Evolutionary conservation across 2,329 filamentous ascomycete species (phyloP).

Genomic region (Penicillium brevicompactum): DNA sequence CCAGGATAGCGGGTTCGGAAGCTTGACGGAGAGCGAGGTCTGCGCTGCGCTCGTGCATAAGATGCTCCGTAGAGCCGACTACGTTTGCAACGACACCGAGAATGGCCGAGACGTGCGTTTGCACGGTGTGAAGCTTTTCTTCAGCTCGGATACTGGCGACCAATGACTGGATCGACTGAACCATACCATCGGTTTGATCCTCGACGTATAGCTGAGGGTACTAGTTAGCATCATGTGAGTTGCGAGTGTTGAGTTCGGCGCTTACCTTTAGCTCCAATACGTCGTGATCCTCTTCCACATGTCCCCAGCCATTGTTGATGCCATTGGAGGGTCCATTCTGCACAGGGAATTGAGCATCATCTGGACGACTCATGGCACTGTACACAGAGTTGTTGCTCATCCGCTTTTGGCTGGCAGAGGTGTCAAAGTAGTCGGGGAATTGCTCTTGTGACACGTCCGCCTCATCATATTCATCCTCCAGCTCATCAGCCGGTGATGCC

Average conservation of each 20-base stretch:
- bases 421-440: slow-evolving; percentile 66
- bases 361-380: slow-evolving; percentile 70
- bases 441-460: slow-evolving; percentile 65
- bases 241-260: background rate
- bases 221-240: slow-evolving; percentile 13
- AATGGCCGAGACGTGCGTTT: slow-evolving; percentile 71
- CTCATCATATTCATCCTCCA: slow-evolving; percentile 78
- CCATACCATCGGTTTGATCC: slow-evolving; percentile 76
- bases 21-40: slow-evolving; percentile 53
- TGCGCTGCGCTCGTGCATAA: slow-evolving; percentile 51
- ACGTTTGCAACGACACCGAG: slow-evolving; percentile 71
- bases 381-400: slow-evolving; percentile 72
- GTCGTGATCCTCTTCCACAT: slow-evolving; percentile 47
- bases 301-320: slow-evolving; percentile 41
- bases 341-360: slow-evolving; percentile 29
- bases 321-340: slow-evolving; percentile 36
- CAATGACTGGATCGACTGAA: slow-evolving; percentile 79
- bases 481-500: slow-evolving; percentile 70
- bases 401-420: slow-evolving; percentile 53
- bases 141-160: slow-evolving; percentile 71
- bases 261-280: slow-evolving; percentile 64
- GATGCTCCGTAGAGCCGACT: slow-evolving; percentile 64
- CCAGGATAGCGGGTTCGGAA: slow-evolving; percentile 43
- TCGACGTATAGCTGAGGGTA: slow-evolving; percentile 69
- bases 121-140: slow-evolving; percentile 65